Percentiles rank a stretch among this genome's conserved stretches.
These are phyloP conservation scores for Metschnikowia kunwiensis DNA, from an alignment of 805 yeast species.

Conservation along the genomic window DNA sequence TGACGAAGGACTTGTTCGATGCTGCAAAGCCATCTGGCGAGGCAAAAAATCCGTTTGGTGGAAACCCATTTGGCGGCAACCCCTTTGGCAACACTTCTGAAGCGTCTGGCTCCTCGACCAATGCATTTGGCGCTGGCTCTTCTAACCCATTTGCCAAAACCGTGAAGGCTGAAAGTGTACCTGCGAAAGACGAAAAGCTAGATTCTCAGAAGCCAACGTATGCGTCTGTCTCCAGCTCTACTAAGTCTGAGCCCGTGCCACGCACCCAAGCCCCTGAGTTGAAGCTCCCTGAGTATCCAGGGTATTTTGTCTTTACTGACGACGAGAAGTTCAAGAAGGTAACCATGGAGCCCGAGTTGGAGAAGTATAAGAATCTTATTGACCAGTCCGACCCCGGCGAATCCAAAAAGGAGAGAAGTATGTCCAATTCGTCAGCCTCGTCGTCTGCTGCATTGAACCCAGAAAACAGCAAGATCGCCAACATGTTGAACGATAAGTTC, in stretches of 20 bases:
- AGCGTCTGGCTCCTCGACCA: slow-evolving; percentile 4
- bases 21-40: slow-evolving; percentile 18
- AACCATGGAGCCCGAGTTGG: slow-evolving; percentile 51
- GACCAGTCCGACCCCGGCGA: slow-evolving; percentile 43
- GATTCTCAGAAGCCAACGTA: slow-evolving; percentile 6
- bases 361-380: slow-evolving; percentile 46
- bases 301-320: slow-evolving; percentile 68
- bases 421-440: slow-evolving; percentile 16
- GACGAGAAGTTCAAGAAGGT: slow-evolving; percentile 60
- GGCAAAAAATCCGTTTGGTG: slow-evolving; percentile 29
- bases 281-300: slow-evolving; percentile 54
- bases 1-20: slow-evolving; percentile 40
- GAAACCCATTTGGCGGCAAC: slow-evolving; percentile 41
- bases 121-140: slow-evolving; percentile 21
- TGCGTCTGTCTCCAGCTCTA: slow-evolving; percentile 5
- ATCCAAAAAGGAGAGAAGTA: slow-evolving; percentile 13
- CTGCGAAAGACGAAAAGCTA: slow-evolving; percentile 4
- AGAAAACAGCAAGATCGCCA: slow-evolving; percentile 35
- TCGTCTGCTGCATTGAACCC: slow-evolving; percentile 19
- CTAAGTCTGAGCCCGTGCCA: neutral
- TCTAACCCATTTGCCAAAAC: neutral
- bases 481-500: slow-evolving; percentile 65
- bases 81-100: slow-evolving; percentile 10
- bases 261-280: slow-evolving; percentile 6
- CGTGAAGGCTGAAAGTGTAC: slow-evolving; percentile 1